A percentile compares a stretch with the other conserved stretches of the same genome.
Evolutionary conservation across 2,329 filamentous ascomycete genomes (phyloP).

Genomic region (Fusarium protoensiforme): DNA sequence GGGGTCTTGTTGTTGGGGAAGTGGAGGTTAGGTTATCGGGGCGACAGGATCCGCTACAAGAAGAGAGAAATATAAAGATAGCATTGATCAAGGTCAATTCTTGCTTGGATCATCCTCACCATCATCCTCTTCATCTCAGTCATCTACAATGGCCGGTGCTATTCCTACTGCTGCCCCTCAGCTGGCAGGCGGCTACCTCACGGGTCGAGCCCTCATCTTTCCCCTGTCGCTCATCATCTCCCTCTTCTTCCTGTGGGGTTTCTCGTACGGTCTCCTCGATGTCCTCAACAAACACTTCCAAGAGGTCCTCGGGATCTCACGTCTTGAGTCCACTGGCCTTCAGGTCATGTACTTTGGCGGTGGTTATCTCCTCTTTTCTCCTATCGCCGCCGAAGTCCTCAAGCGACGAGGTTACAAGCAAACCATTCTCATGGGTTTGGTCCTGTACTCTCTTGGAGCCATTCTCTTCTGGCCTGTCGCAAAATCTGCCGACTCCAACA

Average conservation of each 20-base stretch:
- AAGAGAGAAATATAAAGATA: constrained; percentile 30
- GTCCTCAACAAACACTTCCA: constrained; percentile 64
- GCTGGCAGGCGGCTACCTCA: constrained; percentile 39
- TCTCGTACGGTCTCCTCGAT: constrained; percentile 58
- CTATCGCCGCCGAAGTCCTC: constrained; percentile 68
- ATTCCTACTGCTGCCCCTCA: constrained; percentile 37
- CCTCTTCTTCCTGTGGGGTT: constrained; percentile 60
- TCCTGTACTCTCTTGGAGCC: constrained; percentile 71
- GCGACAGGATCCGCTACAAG: constrained; percentile 10
- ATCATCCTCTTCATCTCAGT: not conserved
- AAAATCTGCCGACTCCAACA: constrained; percentile 54
- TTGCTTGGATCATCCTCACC: constrained; percentile 9
- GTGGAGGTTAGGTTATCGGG: constrained; percentile 24
- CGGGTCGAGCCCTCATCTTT: constrained; percentile 55
- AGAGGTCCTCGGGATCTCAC: constrained; percentile 54
- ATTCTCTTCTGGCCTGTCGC: constrained; percentile 67
- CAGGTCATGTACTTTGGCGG: constrained; percentile 68
- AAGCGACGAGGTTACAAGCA: constrained; percentile 72
- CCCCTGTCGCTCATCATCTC: constrained; percentile 69
- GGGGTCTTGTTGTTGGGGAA: constrained; percentile 27
- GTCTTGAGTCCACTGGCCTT: constrained; percentile 58
- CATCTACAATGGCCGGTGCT: constrained; percentile 36
- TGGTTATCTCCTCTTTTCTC: constrained; percentile 52
- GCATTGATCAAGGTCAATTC: not conserved
- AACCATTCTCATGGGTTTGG: constrained; percentile 75